phyloP scores from a whole-genome alignment of 129 eudicot genomes.

The Solidago caesia region DNA sequence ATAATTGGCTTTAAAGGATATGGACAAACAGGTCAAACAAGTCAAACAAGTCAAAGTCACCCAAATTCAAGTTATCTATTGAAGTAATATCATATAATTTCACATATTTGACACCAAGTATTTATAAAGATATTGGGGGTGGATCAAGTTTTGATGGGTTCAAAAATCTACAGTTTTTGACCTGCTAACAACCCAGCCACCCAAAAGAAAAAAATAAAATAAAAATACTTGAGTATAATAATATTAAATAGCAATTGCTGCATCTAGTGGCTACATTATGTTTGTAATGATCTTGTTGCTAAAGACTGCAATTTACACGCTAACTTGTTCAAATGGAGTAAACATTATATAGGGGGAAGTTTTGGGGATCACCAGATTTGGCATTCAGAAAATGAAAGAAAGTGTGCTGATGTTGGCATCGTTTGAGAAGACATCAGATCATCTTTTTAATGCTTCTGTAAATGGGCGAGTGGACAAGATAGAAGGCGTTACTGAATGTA shows the following conservation, averaged over 20 bases:
- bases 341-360: conserved; percentile 57
- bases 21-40: too few species aligned
- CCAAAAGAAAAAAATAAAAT: too few species aligned
- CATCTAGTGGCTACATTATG: not conserved
- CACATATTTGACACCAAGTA: too few species aligned
- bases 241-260: not conserved
- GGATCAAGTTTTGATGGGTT: too few species aligned
- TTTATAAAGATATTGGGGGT: too few species aligned
- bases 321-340: not conserved
- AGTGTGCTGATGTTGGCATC: conserved; percentile 94
- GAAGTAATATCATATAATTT: too few species aligned
- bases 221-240: too few species aligned
- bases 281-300: not conserved
- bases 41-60: too few species aligned
- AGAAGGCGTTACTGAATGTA: conserved; percentile 93
- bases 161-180: too few species aligned
- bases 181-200: too few species aligned
- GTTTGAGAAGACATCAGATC: conserved; percentile 90
- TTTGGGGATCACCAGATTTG: conserved; percentile 80
- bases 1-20: too few species aligned
- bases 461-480: conserved; percentile 89
- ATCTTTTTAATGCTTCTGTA: conserved; percentile 83
- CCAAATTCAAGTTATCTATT: too few species aligned
- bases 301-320: not conserved
- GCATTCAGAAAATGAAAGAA: conserved; percentile 88